Evolutionary conservation across 1,139 yeast species (phyloP), one percentile per base, ranked within the genome.

Genomic region (Suhomyces bokatorum): DNA sequence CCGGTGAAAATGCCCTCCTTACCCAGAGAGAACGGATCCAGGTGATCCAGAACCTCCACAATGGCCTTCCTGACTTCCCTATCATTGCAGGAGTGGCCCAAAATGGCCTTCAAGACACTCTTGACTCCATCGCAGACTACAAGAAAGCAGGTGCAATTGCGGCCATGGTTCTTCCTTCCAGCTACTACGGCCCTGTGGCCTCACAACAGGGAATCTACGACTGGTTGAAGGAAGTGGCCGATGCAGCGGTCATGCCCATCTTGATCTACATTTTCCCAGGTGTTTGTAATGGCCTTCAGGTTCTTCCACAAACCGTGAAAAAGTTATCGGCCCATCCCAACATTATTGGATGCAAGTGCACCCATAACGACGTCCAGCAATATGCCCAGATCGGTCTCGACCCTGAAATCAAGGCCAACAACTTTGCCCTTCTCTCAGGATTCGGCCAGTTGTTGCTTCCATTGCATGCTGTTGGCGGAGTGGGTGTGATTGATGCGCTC

Each of bases 241-340:
- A 74, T 48, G 58, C 61, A 31, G 58, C 77, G 9, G 64, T 64
- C 1, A 54, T 77, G 42, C 81, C 81, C 31, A 62, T 77, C 33
- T 54, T 77, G 53, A 65, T 77, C 46, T 77, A 77, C 65, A 67
- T 75, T 50, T 77, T 67, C 59, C 82, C 81, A 14, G 80, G 80
- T 9, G 79, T 73, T 30, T 61, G 68, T 38, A 72, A 71, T 48
- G 66, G 66, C 24, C 63, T 70, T 39, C 60, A 55, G 34, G 57
- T 72, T 28, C 49, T 58, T 14, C 62, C 67, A 4, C 62, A 59
- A 20, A 61, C 70, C 27, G 62, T 69, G 45, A 59, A 55, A 42
- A 54, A 55, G 32, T 60, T 72, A 34, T 59, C 70, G 13, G 51
- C 48, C 38, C 80, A 75, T 55, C 65, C 66, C 39, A 74, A 76